phyloP scores from a whole-genome alignment of 2,329 filamentous ascomycete species.

The Magnaporthales sp. region DNA sequence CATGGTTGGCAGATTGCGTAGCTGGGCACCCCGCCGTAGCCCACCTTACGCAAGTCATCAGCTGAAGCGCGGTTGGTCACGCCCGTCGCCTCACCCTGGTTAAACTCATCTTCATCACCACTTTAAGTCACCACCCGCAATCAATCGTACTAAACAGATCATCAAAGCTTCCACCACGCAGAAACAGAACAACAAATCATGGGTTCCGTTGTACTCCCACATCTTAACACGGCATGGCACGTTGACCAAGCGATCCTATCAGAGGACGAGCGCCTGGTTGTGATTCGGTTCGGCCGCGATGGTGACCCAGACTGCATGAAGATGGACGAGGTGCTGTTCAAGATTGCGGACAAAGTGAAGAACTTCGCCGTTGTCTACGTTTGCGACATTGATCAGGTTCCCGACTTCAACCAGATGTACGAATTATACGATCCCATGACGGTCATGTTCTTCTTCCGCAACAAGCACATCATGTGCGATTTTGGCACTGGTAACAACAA shows the following conservation, averaged over 20 bases:
- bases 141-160: no score
- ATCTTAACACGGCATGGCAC: constrained; percentile 90
- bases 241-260: constrained; percentile 89
- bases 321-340: constrained; percentile 90
- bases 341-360: constrained; percentile 86
- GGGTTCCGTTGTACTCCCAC: constrained; percentile 86
- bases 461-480: constrained; percentile 99
- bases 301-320: constrained; percentile 66
- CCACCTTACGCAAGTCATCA: not conserved
- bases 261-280: constrained; percentile 86
- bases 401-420: constrained; percentile 91
- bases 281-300: constrained; percentile 90
- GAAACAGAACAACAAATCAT: constrained; percentile 23
- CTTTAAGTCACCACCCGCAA: no score
- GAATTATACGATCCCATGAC: constrained; percentile 63
- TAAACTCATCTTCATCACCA: not conserved
- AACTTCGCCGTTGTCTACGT: constrained; percentile 91
- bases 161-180: not conserved
- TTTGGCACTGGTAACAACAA: constrained; percentile 98
- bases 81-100: not conserved
- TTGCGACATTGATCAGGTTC: constrained; percentile 84
- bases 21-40: not conserved
- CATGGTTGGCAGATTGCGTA: not conserved
- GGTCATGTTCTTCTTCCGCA: constrained; percentile 69
- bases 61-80: not conserved